phyloP scores from a whole-genome alignment of 345 rosid species.

The Sonneratia caseolaris region DNA sequence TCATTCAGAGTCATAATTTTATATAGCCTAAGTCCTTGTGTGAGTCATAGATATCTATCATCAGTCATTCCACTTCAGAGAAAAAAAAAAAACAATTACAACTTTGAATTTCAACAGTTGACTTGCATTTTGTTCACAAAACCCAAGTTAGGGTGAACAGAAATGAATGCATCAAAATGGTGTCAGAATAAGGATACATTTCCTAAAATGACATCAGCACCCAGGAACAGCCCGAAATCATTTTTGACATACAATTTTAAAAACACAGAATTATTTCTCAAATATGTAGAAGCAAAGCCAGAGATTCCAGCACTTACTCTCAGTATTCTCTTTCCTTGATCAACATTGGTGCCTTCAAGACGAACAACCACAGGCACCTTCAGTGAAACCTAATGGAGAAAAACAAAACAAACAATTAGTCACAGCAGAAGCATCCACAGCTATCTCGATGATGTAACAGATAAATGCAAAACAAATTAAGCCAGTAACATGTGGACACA shows the following conservation, averaged over 20 bases:
- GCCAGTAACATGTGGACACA: not conserved
- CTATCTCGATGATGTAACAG: not conserved
- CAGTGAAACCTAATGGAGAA: constrained; percentile 52
- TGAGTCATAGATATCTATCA: not conserved
- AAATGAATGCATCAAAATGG: not conserved
- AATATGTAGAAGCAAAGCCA: not conserved
- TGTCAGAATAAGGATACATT: not conserved
- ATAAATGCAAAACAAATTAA: not conserved
- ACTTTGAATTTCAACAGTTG: too few relatives aligned
- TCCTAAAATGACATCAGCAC: not conserved
- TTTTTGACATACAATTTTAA: not conserved
- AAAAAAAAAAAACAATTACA: too few relatives aligned
- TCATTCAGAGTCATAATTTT: not conserved
- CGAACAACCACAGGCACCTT: constrained; percentile 64
- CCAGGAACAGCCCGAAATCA: not conserved
- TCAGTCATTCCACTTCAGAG: not conserved
- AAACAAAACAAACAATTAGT: not conserved
- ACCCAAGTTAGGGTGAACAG: not conserved
- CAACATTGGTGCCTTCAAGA: constrained; percentile 42
- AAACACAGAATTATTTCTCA: not conserved
- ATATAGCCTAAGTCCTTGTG: not conserved
- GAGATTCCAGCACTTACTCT: constrained; percentile 36
- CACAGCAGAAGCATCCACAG: not conserved
- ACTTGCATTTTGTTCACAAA: too few relatives aligned
- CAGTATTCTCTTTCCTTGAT: constrained; percentile 83